Evolutionary conservation across 2,329 filamentous ascomycete genomes (phyloP), one percentile per base, ranked within the genome.

Genomic region (Microdochium trichocladiopsis): DNA sequence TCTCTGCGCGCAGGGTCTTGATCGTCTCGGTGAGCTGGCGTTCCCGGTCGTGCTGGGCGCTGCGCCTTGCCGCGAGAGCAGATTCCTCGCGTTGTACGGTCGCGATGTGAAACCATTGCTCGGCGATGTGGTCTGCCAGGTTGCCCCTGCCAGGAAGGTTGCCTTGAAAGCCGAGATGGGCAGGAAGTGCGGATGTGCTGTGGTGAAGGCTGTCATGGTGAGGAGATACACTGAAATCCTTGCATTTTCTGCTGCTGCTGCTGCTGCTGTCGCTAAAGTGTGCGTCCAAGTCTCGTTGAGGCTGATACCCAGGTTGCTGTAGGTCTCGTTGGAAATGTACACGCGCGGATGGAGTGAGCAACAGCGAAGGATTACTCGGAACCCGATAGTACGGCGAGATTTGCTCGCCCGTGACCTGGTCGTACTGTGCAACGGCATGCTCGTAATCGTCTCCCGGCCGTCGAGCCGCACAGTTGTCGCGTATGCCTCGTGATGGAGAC

Each of bases 381-480:
- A 48, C 47, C 4, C 14, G n/a, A 21, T 48, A 48, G 4, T n/a
- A 25, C 4, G 47, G 47, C 22, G 47, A 48, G n/a, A 48, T 9
- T 12, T 25, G 47, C 47, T 48, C 47, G 23, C 47, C 47, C 10
- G 47, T 48, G 14, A 25, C 14, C 23, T 16, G 11, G 14, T 48
- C 47, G 47, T 18, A 28, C 47, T 50, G 14, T n/a, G 43, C n/a
- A 4, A 50, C 22, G 11, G 41, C 41, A 18, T 45, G 41, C 3
- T 45, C 41, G 41, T 45, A 45, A 18, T 45, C 41, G 5, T 3
- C 14, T 45, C 21, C 41, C 10, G 16, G 41, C 18, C 12, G n/a
- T 11, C 5, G n/a, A 6, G 5, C 16, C 25, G 25, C 5, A 25
- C 31, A 43, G 55, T 59, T 61, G 60, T 54, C 25, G 47, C 41